A percentile compares a stretch with the other conserved stretches of the same genome.
Evolutionary conservation across 768 basidiomycete genomes (phyloP).

Genomic region (Trametes villosa): DNA sequence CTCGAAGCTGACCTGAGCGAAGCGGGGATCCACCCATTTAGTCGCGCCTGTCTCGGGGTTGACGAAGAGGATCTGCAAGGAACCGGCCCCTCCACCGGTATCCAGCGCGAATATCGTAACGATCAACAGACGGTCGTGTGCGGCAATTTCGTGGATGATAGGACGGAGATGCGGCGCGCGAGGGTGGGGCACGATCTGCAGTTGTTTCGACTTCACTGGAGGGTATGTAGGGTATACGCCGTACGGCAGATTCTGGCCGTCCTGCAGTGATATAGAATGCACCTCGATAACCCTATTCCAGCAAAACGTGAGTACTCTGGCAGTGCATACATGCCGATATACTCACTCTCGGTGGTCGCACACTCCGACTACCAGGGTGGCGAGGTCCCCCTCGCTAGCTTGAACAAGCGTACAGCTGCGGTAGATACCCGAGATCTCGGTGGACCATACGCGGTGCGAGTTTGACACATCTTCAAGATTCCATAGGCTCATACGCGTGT

Average conservation of each 20-base stretch:
- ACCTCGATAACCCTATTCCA: conserved; percentile 22
- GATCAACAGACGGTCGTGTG: conserved; percentile 20
- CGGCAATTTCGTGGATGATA: conserved; percentile 23
- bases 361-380: conserved; percentile 29
- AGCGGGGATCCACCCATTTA: conserved; percentile 29
- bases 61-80: conserved; percentile 28
- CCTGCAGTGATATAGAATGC: conserved; percentile 20
- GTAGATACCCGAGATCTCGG: conserved; percentile 33
- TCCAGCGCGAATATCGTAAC: conserved; percentile 28
- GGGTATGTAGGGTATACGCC: conserved; percentile 13
- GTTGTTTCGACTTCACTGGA: conserved; percentile 12
- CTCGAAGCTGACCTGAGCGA: conserved; percentile 25
- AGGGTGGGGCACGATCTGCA: conserved; percentile 22
- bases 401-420: conserved; percentile 26
- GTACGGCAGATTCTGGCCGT: conserved; percentile 11
- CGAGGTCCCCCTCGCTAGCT: conserved; percentile 17
- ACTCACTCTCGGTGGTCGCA: conserved; percentile 31
- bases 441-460: conserved; percentile 29
- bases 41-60: conserved; percentile 22
- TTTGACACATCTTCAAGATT: conserved; percentile 38
- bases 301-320: neutral
- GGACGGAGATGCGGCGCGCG: conserved; percentile 21
- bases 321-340: neutral
- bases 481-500: conserved; percentile 50
- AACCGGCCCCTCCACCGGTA: conserved; percentile 23